Evolutionary conservation across 139 green algal genomes (phyloP).

Genomic region (Edaphochlamys debaryana): DNA sequence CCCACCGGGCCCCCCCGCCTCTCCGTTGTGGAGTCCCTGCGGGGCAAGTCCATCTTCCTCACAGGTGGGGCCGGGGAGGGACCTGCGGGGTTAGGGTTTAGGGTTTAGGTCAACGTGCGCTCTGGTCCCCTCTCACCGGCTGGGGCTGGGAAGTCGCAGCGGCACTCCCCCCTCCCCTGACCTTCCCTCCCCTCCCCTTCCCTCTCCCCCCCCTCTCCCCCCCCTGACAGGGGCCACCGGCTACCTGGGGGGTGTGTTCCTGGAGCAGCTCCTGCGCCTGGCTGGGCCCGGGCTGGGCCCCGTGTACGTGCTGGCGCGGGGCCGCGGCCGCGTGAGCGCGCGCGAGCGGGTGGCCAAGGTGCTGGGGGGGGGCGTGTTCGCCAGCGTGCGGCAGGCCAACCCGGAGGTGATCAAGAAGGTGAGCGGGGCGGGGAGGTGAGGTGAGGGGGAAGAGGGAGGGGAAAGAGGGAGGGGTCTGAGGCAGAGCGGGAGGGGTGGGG

Average conservation of each 20-base stretch:
- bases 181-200: background rate
- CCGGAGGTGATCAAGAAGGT: conserved; percentile 15
- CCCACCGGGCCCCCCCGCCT: too few relatives aligned
- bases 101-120: too few relatives aligned
- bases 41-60: conserved; percentile 5
- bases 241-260: conserved; percentile 64
- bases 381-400: background rate
- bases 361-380: conserved; percentile 22
- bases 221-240: conserved; percentile 53
- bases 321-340: background rate
- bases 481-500: background rate
- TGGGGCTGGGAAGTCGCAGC: too few relatives aligned
- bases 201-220: background rate
- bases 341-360: conserved; percentile 18
- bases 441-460: background rate
- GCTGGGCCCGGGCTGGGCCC: background rate
- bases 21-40: background rate
- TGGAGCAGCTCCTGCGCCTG: conserved; percentile 68
- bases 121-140: too few relatives aligned
- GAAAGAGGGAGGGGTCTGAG: background rate
- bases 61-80: background rate
- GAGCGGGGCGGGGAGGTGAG: background rate
- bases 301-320: conserved; percentile 16
- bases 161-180: too few relatives aligned
- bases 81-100: too few relatives aligned